Evolutionary conservation across 2,329 filamentous ascomycete species (phyloP).

Genomic region (Talaromyces amestolkiae): DNA sequence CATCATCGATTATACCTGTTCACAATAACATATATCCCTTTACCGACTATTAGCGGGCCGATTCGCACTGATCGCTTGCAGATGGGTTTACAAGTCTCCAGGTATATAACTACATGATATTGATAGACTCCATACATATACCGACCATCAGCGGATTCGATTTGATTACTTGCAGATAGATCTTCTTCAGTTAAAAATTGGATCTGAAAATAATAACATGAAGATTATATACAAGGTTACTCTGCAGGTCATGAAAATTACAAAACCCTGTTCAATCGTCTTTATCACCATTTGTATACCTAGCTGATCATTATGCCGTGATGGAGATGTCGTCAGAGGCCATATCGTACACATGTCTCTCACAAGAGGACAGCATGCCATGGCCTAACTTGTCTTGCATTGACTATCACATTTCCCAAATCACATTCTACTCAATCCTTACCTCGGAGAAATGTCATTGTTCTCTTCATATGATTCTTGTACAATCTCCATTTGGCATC

Average conservation of each 20-base stretch:
- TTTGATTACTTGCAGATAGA: not conserved
- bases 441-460: not conserved
- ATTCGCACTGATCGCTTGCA: not conserved
- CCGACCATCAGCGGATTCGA: not conserved
- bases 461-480: not conserved
- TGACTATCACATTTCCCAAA: not conserved
- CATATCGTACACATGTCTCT: no score
- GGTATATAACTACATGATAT: no score
- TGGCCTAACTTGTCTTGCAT: not conserved
- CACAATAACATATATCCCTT: not conserved
- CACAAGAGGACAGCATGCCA: no score
- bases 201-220: not conserved
- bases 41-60: not conserved
- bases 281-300: not conserved
- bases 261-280: not conserved
- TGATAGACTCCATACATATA: not conserved
- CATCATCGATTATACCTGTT: not conserved
- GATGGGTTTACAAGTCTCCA: not conserved
- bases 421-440: not conserved
- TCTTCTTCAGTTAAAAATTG: not conserved
- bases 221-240: not conserved
- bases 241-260: not conserved
- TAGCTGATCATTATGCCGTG: not conserved
- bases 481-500: not conserved
- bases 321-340: not conserved